Base-by-base conservation (phyloP, 2,329 filamentous ascomycete genomes). In the Fusarium subtropicale region DNA sequence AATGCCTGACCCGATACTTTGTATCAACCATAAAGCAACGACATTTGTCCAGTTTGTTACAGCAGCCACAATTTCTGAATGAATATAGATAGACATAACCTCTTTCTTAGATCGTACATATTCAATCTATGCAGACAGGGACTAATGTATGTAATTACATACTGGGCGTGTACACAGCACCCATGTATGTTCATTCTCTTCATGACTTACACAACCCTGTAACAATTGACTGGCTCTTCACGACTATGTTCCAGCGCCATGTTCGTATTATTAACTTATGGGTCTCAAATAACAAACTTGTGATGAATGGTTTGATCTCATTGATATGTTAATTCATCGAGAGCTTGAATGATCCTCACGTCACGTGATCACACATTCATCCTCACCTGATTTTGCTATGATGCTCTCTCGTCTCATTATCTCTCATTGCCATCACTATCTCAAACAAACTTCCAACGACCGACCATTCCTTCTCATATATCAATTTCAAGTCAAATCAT, bases 321-420 rank as follows among this genome's bases (percentile, higher is more conserved):
- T 28, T 16, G 7, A 20, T 38, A 9, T 16, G n/a, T 39, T 28
- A 11, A 20, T 39, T 26, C 34, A 28, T 13, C 18, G 11, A 34
- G 13, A 33, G 22, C 33, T 26, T 13, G 18, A 20, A 51, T 39
- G 24, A 11, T 20, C 7, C 11, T 7, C 2, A 2, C 11, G 22
- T 63, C 66, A 69, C 66, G 64, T 69, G 66, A 70, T 34, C 31
- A 13, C 12, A n/a, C 16, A 33, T 47, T 8, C 26, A 44, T 61
- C 20, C 33, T 58, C 41, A 28, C 44, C 64, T 58, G 61, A 58
- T 54, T 54, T 66, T 54, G 28, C n/a, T 15, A 63, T 63, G 47
- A 69, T 61, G 53, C 59, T 58, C 26, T 56, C 33, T 41, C 38
- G 13, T 33, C 46, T 31, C 45, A 33, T 44, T 28, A 48, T 66